Evolutionary conservation across 2,329 filamentous ascomycete species (phyloP).

Genomic region (Sporothrix pallida): DNA sequence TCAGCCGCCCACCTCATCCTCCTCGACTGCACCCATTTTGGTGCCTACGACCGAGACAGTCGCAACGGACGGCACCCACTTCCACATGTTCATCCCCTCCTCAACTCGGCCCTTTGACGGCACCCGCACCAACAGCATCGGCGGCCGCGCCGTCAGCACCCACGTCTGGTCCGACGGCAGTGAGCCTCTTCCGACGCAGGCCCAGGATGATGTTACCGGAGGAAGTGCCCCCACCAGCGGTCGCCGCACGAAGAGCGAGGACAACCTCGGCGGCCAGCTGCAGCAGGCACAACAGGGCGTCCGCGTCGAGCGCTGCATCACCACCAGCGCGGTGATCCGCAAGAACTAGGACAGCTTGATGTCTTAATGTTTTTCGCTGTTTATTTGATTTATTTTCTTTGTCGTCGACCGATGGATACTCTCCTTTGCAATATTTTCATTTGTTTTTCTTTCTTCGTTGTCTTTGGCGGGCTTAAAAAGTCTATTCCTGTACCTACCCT

Average conservation of each 20-base stretch:
- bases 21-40: neutral
- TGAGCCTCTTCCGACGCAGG: neutral
- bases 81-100: neutral
- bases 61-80: neutral
- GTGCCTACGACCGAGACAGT: neutral
- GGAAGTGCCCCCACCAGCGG: neutral
- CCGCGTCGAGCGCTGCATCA: constrained; percentile 31
- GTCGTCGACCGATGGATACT: neutral
- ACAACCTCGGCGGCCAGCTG: neutral
- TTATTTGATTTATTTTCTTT: neutral
- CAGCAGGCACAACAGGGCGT: constrained; percentile 21
- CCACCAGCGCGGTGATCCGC: constrained; percentile 19
- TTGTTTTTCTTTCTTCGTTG: constrained; percentile 1
- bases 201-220: neutral
- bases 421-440: constrained; percentile 7
- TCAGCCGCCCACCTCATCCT: constrained; percentile 1
- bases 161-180: constrained; percentile 33
- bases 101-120: constrained; percentile 30
- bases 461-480: neutral
- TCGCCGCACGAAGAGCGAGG: neutral
- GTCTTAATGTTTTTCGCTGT: constrained; percentile 4
- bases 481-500: neutral
- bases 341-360: neutral
- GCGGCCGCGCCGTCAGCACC: constrained; percentile 27
- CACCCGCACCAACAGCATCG: neutral